Conservation (phyloP, 768 basidiomycete species). For the Leucocoprinus leucothites region DNA sequence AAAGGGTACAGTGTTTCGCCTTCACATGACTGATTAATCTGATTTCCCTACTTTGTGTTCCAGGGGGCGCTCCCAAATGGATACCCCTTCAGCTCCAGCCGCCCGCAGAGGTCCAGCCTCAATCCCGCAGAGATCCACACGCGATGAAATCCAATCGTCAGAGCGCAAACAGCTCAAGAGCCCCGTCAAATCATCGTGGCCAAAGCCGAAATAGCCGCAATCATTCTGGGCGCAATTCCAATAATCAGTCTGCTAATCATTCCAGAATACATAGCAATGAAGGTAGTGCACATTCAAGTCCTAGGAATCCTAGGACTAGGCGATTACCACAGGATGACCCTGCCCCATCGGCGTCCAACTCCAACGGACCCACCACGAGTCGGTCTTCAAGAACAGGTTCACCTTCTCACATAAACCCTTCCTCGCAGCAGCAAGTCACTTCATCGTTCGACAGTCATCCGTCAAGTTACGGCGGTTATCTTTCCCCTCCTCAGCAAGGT, state of each 20-base stretch:
- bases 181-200: constrained; percentile 1
- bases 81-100: constrained; percentile 7
- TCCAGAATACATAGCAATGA: constrained; percentile 34
- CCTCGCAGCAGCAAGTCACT: constrained; percentile 2
- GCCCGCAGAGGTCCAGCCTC: background rate
- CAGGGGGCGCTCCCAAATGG: constrained; percentile 9
- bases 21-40: background rate
- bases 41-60: background rate
- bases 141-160: background rate
- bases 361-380: background rate
- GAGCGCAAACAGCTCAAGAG: constrained; percentile 1
- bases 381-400: constrained; percentile 7
- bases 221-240: constrained; percentile 26
- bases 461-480: background rate
- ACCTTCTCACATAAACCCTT: background rate
- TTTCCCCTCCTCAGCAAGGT: constrained; percentile 8
- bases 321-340: constrained; percentile 38
- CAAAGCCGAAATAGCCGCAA: constrained; percentile 18
- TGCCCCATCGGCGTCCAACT: background rate
- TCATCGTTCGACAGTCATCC: background rate
- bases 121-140: constrained; percentile 3
- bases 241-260: constrained; percentile 25
- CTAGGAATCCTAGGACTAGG: constrained; percentile 27
- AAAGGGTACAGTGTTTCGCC: background rate
- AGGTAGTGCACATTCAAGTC: constrained; percentile 26